These are phyloP conservation scores for Fusarium armeniacum DNA, from an alignment of 2,329 filamentous ascomycete genomes.

Conservation along the genomic window DNA sequence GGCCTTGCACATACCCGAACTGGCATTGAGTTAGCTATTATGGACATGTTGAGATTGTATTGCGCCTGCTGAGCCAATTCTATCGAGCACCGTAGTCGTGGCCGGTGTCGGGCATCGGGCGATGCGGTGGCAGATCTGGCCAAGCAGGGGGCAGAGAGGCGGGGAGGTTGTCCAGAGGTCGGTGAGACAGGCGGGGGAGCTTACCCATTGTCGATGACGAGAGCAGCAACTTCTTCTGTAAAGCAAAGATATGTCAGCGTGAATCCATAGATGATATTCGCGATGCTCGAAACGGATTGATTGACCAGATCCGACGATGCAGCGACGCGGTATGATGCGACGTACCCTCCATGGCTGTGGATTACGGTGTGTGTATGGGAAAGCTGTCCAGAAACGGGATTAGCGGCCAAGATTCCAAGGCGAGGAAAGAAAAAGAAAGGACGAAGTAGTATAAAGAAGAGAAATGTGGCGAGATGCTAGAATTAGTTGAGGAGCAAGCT, in stretches of 20 bases:
- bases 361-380: conserved; percentile 55
- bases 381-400: conserved; percentile 54
- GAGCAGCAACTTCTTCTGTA: conserved; percentile 99
- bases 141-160: conserved; percentile 36
- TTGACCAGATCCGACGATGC: conserved; percentile 43
- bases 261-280: conserved; percentile 34
- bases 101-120: conserved; percentile 43
- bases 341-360: conserved; percentile 70
- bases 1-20: conserved; percentile 99
- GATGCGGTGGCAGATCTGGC: conserved; percentile 44
- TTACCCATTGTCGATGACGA: conserved; percentile 99
- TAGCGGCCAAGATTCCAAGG: conserved; percentile 47
- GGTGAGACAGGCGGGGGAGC: conserved; percentile 63
- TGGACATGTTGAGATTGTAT: conserved; percentile 5
- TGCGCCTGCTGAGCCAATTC: conserved; percentile 19
- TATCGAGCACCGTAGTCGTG: conserved; percentile 27
- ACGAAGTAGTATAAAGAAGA: conserved; percentile 42
- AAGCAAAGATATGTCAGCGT: conserved; percentile 60
- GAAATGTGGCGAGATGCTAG: conserved; percentile 33
- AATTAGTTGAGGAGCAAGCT: conserved; percentile 41
- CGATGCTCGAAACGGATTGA: conserved; percentile 45
- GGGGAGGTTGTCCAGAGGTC: conserved; percentile 51
- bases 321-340: conserved; percentile 50
- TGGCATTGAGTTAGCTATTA: conserved; percentile 64
- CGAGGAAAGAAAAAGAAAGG: conserved; percentile 42